These are phyloP conservation scores for Uronychia setigera DNA, from an alignment of 73 alveolate species.

Conservation along the genomic window DNA sequence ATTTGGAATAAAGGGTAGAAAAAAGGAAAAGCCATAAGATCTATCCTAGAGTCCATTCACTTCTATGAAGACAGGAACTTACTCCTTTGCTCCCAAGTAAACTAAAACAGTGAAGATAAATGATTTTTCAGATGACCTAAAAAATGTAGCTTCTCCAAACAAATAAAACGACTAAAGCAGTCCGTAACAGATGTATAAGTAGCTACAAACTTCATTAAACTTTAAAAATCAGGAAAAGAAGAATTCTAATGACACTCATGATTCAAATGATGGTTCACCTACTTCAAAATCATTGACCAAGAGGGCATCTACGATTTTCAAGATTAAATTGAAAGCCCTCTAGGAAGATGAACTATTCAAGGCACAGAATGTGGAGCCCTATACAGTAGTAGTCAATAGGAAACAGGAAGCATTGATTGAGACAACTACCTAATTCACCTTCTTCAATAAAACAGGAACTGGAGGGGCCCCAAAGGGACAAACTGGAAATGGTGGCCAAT, in stretches of 20 bases:
- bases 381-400: neutral
- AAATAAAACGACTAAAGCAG: too few relatives aligned
- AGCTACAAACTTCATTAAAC: too few relatives aligned
- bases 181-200: too few relatives aligned
- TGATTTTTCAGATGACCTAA: neutral
- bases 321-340: neutral
- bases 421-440: neutral
- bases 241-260: neutral
- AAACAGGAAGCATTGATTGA: neutral
- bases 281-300: neutral
- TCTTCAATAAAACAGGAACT: neutral
- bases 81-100: neutral
- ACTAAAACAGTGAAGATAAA: neutral
- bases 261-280: neutral
- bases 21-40: neutral
- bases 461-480: neutral
- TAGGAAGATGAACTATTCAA: neutral
- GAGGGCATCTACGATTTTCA: neutral
- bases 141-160: neutral
- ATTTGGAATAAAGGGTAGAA: neutral
- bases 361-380: neutral
- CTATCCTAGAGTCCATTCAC: neutral
- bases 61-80: neutral
- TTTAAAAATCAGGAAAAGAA: too few relatives aligned
- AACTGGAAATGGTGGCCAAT: too few relatives aligned